Base-by-base conservation (phyloP, 192 early-diverging fungal genomes). In the Neocallimastix lanati region DNA sequence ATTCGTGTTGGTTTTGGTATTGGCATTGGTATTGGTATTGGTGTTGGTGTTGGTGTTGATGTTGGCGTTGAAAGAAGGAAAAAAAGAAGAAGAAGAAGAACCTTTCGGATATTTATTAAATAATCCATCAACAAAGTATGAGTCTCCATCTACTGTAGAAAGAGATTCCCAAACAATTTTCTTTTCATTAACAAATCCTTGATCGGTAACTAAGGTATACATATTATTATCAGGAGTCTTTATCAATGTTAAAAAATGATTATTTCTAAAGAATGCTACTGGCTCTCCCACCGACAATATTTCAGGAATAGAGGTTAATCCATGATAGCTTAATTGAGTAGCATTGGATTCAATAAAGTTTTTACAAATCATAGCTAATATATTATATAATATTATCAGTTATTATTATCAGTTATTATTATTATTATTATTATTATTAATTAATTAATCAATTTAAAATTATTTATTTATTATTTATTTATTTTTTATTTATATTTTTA, bases 241-340 rank as follows among this genome's bases (percentile, higher is more conserved):
- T 76, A 86, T 91, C 35, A 95, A 82, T 12, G 93, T 93, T 13
- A 91, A 93, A 77, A 95, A 95, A 78, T 80, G 76, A 83, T 98
- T 98, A 84, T 97, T 97, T 78, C 96, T 88, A 86, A 98, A 98
- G 38, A 98, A 83, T 1, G 40, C 40, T 21, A 18, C 21, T 4
- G 40, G 40, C 13, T 50, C 40, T 1, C 18, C 18, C 58, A 96
- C 94, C 76, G 87, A 87, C 16, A 96, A 82, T 4, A 85, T 81
- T 25, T 85, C 81, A 2, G 84, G 84, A 12, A 89, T 90, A 29
- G 96, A 83, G 76, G 84, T 82, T 76, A 96, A 86, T 4, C 96
- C 96, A 79, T 90, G 87, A 15, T 90, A 91, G 0, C 96, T 97
- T 67, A 98, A 84, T 82, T 98, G 96, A 25, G 93, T 90, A 21